Evolutionary conservation across 208 protist genomes (phyloP).

Genomic region (Vickermania ingenoplastis): DNA sequence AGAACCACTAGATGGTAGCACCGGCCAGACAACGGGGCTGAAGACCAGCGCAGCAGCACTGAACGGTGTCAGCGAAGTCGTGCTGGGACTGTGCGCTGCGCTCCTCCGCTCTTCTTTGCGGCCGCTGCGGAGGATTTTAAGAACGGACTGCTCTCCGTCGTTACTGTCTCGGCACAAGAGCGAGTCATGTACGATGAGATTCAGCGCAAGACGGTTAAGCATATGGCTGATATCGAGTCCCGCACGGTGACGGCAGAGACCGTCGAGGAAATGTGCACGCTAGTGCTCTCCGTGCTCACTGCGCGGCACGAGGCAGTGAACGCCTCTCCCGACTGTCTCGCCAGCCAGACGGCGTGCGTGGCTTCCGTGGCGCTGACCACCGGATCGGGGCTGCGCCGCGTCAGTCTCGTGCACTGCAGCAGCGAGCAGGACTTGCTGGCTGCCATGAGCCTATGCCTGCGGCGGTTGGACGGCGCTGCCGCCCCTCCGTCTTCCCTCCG

Average conservation of each 20-base stretch:
- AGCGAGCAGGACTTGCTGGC: constrained; percentile 45
- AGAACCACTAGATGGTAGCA: no score
- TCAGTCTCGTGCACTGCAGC: constrained; percentile 44
- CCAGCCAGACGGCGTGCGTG: constrained; percentile 37
- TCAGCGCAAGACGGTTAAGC: constrained; percentile 19
- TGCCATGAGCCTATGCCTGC: constrained; percentile 36
- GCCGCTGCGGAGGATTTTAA: no score
- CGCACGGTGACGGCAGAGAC: constrained; percentile 12
- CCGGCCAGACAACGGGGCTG: no score
- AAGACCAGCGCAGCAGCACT: no score
- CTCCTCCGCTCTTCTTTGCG: no score
- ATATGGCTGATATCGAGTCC: constrained; percentile 18
- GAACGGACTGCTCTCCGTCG: no score
- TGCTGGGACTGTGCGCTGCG: no score
- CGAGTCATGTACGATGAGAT: constrained; percentile 42
- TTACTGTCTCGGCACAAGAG: constrained; percentile 36
- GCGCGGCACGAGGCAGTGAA: constrained; percentile 1
- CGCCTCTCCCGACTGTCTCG: constrained; percentile 4
- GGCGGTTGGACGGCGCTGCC: no score
- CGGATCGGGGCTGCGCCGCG: constrained; percentile 29
- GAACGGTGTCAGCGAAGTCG: no score
- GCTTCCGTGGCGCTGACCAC: constrained; percentile 42
- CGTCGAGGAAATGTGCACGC: background rate
- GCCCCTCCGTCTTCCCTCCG: no score
- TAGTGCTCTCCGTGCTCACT: background rate